Evolutionary conservation across 768 basidiomycete species (phyloP).

Genomic region (Trametes maxima): DNA sequence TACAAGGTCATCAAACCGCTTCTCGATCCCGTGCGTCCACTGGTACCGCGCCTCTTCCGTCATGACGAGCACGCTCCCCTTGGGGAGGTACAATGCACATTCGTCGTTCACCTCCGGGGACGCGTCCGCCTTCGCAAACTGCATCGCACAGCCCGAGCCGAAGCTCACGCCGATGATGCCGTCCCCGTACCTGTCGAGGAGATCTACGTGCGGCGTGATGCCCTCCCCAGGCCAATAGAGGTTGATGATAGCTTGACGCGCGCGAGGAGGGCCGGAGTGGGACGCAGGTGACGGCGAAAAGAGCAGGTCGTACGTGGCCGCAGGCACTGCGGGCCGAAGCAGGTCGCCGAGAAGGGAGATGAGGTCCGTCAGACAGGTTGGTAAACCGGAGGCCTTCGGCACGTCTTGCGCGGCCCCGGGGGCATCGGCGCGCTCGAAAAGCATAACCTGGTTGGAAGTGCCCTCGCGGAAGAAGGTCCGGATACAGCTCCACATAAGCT

Average conservation of each 20-base stretch:
- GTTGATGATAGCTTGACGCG: conserved; percentile 89
- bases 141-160: conserved; percentile 80
- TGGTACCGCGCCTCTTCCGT: conserved; percentile 79
- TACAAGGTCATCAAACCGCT: conserved; percentile 61
- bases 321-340: conserved; percentile 53
- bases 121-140: conserved; percentile 45
- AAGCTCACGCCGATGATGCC: conserved; percentile 90
- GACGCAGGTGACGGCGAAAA: conserved; percentile 49
- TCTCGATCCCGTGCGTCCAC: conserved; percentile 89
- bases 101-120: conserved; percentile 13
- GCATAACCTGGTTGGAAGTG: conserved; percentile 80
- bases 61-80: conserved; percentile 75
- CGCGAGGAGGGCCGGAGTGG: conserved; percentile 39
- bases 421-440: conserved; percentile 60
- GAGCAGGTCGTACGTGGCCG: conserved; percentile 53
- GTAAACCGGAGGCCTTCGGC: conserved; percentile 47
- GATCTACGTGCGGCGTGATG: conserved; percentile 86
- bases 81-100: conserved; percentile 70
- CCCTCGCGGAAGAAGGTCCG: conserved; percentile 53
- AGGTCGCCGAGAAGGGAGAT: conserved; percentile 51
- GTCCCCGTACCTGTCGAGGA: conserved; percentile 81
- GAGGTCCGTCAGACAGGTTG: conserved; percentile 55
- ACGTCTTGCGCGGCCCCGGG: conserved; percentile 10
- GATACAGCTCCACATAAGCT: conserved; percentile 54
- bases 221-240: conserved; percentile 89